Evolutionary conservation across 768 basidiomycete species (phyloP), one percentile per base, ranked within the genome.

Genomic region (Boletus coccyginus): DNA sequence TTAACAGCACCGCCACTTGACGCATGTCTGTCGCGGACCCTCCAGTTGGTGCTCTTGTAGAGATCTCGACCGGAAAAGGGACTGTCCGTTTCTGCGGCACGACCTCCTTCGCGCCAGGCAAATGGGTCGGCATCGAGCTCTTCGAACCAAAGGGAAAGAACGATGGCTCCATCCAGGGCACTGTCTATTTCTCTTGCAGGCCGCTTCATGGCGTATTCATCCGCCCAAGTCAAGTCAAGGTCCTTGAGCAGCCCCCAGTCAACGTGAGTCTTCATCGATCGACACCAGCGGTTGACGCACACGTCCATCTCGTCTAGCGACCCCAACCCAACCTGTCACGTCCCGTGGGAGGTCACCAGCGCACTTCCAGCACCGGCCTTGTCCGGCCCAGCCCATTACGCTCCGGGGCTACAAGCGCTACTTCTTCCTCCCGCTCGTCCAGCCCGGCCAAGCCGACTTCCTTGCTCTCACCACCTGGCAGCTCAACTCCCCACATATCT

Each of bases 51-150:
- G 81, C 92, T 5, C 81, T 90, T 53, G 95, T 97, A 16, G 82
- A 87, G 53, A 84, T 94, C 44, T 74, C 87, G 0, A 85, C 87
- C 39, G 94, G 95, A 17, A 80, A 84, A 38, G 97, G 97, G 3
- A 77, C 87, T 45, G 88, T 98, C 45, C 81, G 94, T 24, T 99
- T 94, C 78, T 82, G 80, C 49, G 97, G 96, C 0, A 59, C 83
- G 33, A 95, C 96, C 0, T 78, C 81, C 3, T 98, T 98, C 70
- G 82, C 91, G 21, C 72, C 84, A 2, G 97, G 97, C 0, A 93
- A 90, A 79, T 99, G 96, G 96, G 81, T 97, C 48, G 97, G 97
- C 11, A 85, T 98, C 51, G 94, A 96, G 66, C 81, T 99, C 45
- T 82, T 80, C 54, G 86, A 88, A 64, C 73, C 83, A 9, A 87